Base-by-base conservation (phyloP, 768 basidiomycete species). In the Mycena rosella region DNA sequence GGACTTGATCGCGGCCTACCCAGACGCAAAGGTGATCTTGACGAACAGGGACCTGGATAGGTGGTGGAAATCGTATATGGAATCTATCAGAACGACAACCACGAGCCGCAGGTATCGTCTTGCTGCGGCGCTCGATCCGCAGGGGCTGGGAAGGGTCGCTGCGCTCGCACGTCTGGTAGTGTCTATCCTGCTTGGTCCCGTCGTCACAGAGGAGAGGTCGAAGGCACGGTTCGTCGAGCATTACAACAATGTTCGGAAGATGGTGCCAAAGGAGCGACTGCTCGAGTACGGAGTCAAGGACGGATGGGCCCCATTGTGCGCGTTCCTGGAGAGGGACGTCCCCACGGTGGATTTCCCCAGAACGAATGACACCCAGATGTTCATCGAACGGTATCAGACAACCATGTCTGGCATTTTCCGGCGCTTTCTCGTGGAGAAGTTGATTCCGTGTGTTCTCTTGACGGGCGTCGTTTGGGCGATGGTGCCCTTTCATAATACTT, bases 201-300 rank as follows among this genome's bases (percentile, higher is more conserved):
- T 3, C 8, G 11, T 15, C 7, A 22, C 22, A 2, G 45, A 26
- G 10, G 45, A 22, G 7, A 24, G 2, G 3, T 22, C 45, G 10
- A 47, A 22, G 22, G 24, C 22, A 24, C 45, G 45, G 17, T 47
- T 24, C 24, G 10, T 47, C 24, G 45, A 4, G 45, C 24, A 61
- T 36, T 61, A 53, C 40, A 18, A 53, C 2, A 20, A 29, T 0
- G 40, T 61, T 5, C 36, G 60, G 34, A 27, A 14, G 8, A 15
- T 61, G 0, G 60, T 61, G 6, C 60, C 60, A 14, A 29, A 52
- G 51, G 60, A 61, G 18, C 34, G n/a, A 10, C 22, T 61, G 60
- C 51, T 61, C 11, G 60, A 61, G 30, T 53, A 52, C 24, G 38
- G 44, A 17, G 60, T 61, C 14, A 26, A n/a, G 11, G 38, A 40